Conservation (phyloP, 768 basidiomycete species). For the Pluteus cervinus region DNA sequence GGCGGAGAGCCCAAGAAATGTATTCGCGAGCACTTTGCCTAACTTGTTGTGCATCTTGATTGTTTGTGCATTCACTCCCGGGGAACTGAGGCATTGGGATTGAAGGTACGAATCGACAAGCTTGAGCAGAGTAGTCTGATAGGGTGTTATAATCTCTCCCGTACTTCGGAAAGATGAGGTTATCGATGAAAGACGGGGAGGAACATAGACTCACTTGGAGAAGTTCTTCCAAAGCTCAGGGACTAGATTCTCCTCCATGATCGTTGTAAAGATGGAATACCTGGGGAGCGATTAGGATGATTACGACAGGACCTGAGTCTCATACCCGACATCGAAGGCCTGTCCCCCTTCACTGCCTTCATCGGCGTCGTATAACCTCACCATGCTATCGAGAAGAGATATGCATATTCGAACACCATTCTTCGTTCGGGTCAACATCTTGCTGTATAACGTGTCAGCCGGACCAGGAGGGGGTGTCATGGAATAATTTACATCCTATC, state of each 20-base stretch:
- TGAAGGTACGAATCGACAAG: slow-evolving; percentile 82
- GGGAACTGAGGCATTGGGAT: slow-evolving; percentile 31
- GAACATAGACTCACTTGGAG: slow-evolving; percentile 41
- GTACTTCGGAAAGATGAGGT: slow-evolving; percentile 29
- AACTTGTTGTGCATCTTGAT: slow-evolving; percentile 36
- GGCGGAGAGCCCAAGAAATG: slow-evolving; percentile 54
- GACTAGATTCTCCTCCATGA: slow-evolving; percentile 56
- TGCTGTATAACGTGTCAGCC: slow-evolving; percentile 27
- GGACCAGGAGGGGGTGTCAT: slow-evolving; percentile 4
- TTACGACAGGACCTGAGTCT: slow-evolving; percentile 7
- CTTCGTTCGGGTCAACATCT: slow-evolving; percentile 43
- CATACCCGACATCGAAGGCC: slow-evolving; percentile 75
- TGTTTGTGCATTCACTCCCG: slow-evolving; percentile 22
- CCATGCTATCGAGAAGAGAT: slow-evolving; percentile 64
- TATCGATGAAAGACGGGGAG: slow-evolving; percentile 2
- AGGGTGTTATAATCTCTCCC: slow-evolving; percentile 73
- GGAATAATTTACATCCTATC: slow-evolving; percentile 45
- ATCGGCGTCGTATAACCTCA: slow-evolving; percentile 60
- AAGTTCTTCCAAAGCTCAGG: slow-evolving; percentile 57
- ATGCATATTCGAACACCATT: slow-evolving; percentile 64
- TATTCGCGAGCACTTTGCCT: slow-evolving; percentile 52
- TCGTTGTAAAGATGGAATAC: slow-evolving; percentile 56
- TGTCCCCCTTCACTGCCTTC: slow-evolving; percentile 58
- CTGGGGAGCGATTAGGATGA: slow-evolving; percentile 25
- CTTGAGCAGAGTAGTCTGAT: slow-evolving; percentile 85